phyloP scores from a whole-genome alignment of 768 basidiomycete species.

The Boletellus ananiceps region DNA sequence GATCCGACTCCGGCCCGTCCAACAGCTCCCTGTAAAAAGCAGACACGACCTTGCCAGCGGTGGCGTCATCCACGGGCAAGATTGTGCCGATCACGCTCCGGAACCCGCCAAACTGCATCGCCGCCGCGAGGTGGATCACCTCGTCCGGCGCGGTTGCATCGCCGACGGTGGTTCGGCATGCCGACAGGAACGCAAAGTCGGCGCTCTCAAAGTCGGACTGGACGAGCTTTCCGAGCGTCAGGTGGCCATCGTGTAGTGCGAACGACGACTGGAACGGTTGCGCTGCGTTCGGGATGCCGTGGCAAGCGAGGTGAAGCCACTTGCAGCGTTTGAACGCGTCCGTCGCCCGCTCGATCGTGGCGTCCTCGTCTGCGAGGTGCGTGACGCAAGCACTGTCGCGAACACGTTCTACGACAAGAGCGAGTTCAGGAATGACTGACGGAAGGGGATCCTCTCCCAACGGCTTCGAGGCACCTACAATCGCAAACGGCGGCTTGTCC shows the following conservation, averaged over 20 bases:
- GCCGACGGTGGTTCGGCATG: neutral
- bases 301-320: slow-evolving; percentile 25
- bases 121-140: neutral
- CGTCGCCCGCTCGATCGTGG: neutral
- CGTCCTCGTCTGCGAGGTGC: neutral
- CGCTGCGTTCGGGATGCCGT: slow-evolving; percentile 7
- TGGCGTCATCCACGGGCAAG: neutral
- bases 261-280: slow-evolving; percentile 15
- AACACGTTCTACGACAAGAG: neutral
- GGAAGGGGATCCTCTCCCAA: neutral
- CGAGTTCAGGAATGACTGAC: neutral
- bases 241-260: slow-evolving; percentile 1
- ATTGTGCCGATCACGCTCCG: neutral
- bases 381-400: neutral
- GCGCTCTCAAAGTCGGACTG: neutral
- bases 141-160: neutral
- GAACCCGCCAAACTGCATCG: neutral
- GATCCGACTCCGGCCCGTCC: neutral
- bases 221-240: slow-evolving; percentile 1
- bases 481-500: neutral
- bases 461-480: neutral
- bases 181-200: neutral
- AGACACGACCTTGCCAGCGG: neutral
- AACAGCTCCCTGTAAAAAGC: neutral
- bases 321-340: neutral